Percentiles rank a stretch among this genome's conserved stretches.
Conservation (phyloP, 169 alveolate species). For the Eimeria falciformis region DNA sequence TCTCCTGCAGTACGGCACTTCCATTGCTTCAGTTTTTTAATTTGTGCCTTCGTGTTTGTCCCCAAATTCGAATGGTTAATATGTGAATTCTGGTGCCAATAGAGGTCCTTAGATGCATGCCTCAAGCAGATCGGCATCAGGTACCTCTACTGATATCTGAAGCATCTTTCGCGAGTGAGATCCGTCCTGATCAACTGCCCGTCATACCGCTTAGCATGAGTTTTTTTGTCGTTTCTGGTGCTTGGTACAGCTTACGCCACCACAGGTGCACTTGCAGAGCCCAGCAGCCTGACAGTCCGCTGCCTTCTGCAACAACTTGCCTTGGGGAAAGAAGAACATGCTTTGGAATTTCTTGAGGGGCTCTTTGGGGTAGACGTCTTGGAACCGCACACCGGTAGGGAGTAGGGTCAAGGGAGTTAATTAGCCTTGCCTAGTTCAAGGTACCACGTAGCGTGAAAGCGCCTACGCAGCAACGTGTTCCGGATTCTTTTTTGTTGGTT, state of each 20-base stretch:
- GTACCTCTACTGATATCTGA: no score
- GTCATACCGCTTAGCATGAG: background rate
- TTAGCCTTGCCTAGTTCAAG: no score
- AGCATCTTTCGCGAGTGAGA: no score
- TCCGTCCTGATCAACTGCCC: no score
- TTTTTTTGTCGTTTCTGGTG: background rate
- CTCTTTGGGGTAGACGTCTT: background rate
- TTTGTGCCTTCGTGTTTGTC: no score
- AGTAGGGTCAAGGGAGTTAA: background rate
- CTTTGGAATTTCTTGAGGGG: background rate
- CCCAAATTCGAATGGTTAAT: no score
- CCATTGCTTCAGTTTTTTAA: no score
- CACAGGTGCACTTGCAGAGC: background rate
- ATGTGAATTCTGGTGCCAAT: no score
- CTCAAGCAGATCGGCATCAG: background rate
- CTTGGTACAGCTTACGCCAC: background rate
- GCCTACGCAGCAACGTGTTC: no score
- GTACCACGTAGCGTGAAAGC: no score
- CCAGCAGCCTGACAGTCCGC: conserved; percentile 42
- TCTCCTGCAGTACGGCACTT: background rate
- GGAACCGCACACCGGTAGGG: background rate
- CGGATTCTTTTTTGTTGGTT: background rate
- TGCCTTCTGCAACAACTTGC: conserved; percentile 2
- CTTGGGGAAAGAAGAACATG: background rate
- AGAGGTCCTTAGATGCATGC: background rate